Conservation (phyloP, 495 filamentous ascomycete genomes). For the Lasiosphaeria miniovina region DNA sequence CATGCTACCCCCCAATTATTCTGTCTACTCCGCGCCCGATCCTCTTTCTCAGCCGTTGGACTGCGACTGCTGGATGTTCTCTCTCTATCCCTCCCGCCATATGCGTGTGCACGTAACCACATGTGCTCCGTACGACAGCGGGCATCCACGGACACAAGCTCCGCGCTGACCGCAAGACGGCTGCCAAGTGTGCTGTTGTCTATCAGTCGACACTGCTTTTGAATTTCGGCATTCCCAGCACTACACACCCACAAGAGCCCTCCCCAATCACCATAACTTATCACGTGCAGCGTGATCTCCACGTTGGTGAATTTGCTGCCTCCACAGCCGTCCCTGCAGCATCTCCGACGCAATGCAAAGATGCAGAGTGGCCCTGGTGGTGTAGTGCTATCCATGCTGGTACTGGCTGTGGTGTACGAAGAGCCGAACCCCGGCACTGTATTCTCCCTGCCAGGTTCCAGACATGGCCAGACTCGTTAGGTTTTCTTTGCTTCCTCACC, state of each 20-base stretch:
- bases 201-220: too few species aligned
- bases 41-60: background rate
- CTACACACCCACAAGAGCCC: background rate
- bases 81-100: background rate
- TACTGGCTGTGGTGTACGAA: too few species aligned
- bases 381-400: too few species aligned
- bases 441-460: background rate
- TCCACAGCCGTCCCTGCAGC: conserved; percentile 21
- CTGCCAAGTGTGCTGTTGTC: too few species aligned
- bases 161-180: too few species aligned
- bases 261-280: background rate
- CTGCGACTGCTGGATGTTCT: background rate
- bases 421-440: too few species aligned
- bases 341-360: conserved; percentile 24
- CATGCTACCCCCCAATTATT: conserved; percentile 5
- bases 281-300: too few species aligned
- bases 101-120: too few species aligned
- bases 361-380: too few species aligned
- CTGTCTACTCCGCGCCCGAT: background rate
- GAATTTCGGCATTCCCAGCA: too few species aligned
- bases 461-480: background rate
- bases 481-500: conserved; percentile 1
- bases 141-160: too few species aligned
- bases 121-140: too few species aligned
- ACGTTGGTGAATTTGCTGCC: background rate